These are phyloP conservation scores for Venustampulla echinocandica DNA, from an alignment of 495 filamentous ascomycete genomes.

Conservation along the genomic window DNA sequence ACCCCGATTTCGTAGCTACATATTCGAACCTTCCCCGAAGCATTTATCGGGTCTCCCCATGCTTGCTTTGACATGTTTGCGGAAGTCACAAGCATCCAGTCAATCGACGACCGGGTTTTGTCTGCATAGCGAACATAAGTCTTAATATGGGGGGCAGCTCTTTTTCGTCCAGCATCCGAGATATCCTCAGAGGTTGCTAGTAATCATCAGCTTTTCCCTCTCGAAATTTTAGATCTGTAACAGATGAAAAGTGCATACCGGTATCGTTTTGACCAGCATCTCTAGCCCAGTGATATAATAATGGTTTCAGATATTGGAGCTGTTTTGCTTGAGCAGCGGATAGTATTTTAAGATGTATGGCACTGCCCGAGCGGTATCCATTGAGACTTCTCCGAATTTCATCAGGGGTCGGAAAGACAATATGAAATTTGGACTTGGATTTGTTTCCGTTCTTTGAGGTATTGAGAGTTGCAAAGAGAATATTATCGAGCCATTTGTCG, in stretches of 20 bases:
- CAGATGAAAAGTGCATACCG: slow-evolving; percentile 4
- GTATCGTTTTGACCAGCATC: slow-evolving; percentile 38
- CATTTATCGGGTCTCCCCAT: slow-evolving; percentile 60
- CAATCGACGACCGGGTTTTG: slow-evolving; percentile 42
- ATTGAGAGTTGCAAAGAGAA: slow-evolving; percentile 41
- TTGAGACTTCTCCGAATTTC: slow-evolving; percentile 74
- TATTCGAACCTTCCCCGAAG: slow-evolving; percentile 52
- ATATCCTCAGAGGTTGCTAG: neutral
- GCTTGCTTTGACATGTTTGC: slow-evolving; percentile 86
- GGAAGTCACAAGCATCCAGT: slow-evolving; percentile 77
- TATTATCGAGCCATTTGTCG: slow-evolving; percentile 63
- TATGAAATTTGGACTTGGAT: slow-evolving; percentile 37
- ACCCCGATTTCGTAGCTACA: slow-evolving; percentile 84
- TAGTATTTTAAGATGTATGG: slow-evolving; percentile 74
- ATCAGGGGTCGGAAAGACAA: slow-evolving; percentile 73
- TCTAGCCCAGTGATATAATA: slow-evolving; percentile 64
- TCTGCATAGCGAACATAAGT: slow-evolving; percentile 71
- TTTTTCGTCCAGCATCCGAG: slow-evolving; percentile 43
- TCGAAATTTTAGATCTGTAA: neutral
- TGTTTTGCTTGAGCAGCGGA: slow-evolving; percentile 63
- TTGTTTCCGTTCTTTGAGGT: slow-evolving; percentile 18
- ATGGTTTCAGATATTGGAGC: slow-evolving; percentile 59
- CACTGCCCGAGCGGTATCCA: slow-evolving; percentile 68
- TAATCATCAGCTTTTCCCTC: neutral
- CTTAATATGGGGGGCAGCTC: slow-evolving; percentile 88